A percentile compares a stretch with the other conserved stretches of the same genome.
These are phyloP conservation scores for Pyricularia sp. DNA, from an alignment of 2,329 filamentous ascomycete species.

Conservation along the genomic window DNA sequence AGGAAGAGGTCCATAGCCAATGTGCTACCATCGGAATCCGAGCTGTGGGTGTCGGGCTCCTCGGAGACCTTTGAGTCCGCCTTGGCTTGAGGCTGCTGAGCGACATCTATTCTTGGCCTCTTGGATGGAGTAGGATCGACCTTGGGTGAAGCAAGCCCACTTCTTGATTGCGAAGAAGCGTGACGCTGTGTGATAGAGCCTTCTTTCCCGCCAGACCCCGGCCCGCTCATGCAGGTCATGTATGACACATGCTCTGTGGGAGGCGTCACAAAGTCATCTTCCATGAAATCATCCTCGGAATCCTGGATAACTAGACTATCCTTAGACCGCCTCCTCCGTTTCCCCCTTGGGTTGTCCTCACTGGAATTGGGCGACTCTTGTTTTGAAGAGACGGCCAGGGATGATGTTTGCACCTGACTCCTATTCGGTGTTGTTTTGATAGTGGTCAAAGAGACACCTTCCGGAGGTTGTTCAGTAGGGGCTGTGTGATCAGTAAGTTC, in stretches of 20 bases:
- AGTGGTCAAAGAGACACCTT: background rate
- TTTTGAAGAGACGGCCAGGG: background rate
- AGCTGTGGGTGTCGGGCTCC: slow-evolving; percentile 13
- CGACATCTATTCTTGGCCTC: background rate
- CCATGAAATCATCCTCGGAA: slow-evolving; percentile 46
- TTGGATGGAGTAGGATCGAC: slow-evolving; percentile 2
- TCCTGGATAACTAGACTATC: slow-evolving; percentile 35
- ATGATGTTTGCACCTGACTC: background rate
- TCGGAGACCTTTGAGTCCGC: background rate
- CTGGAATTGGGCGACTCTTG: background rate
- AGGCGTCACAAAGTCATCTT: slow-evolving; percentile 42
- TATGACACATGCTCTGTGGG: slow-evolving; percentile 24
- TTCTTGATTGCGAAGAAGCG: background rate
- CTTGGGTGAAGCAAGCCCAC: background rate
- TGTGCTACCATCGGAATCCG: slow-evolving; percentile 19
- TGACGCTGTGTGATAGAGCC: background rate
- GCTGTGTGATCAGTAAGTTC: slow-evolving; percentile 3
- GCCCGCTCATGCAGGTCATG: slow-evolving; percentile 12
- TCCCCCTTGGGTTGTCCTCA: slow-evolving; percentile 9
- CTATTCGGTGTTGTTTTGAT: background rate
- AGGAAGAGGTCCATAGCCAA: slow-evolving; percentile 26
- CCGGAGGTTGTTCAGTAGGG: background rate
- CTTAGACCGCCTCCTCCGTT: slow-evolving; percentile 12
- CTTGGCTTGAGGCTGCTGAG: background rate
- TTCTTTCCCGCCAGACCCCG: background rate